phyloP scores from a whole-genome alignment of 2,329 filamentous ascomycete species.

The Epicoccum sorghinum region DNA sequence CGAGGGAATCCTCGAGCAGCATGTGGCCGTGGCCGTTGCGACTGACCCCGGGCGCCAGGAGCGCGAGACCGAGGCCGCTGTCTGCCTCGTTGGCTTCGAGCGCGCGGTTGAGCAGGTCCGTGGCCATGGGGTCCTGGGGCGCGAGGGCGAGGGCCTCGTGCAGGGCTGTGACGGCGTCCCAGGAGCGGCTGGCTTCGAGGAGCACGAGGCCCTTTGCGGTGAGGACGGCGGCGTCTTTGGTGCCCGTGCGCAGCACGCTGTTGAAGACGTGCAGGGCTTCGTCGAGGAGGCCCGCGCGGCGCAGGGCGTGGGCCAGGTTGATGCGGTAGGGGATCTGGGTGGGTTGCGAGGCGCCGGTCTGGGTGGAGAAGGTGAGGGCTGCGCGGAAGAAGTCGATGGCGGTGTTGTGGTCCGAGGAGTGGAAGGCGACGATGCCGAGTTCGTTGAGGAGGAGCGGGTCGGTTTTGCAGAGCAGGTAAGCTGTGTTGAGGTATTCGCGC shows the following conservation, averaged over 20 bases:
- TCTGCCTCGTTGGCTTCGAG: conserved; percentile 52
- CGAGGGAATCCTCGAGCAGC: no score
- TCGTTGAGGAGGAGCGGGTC: conserved; percentile 94
- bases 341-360: conserved; percentile 80
- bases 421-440: conserved; percentile 93
- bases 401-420: conserved; percentile 78
- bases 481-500: conserved; percentile 91
- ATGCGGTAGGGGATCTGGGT: conserved; percentile 85
- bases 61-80: conserved; percentile 1
- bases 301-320: conserved; percentile 87
- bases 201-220: conserved; percentile 83
- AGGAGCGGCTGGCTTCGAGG: conserved; percentile 74
- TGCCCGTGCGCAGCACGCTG: conserved; percentile 80
- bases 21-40: neutral
- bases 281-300: conserved; percentile 71
- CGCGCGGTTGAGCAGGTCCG: conserved; percentile 76
- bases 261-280: conserved; percentile 83
- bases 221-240: conserved; percentile 79
- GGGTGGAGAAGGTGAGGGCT: conserved; percentile 76
- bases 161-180: conserved; percentile 79
- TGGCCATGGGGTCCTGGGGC: conserved; percentile 81
- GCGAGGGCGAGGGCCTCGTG: conserved; percentile 83
- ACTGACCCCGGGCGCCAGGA: conserved; percentile 5
- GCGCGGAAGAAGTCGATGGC: conserved; percentile 79
- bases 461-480: conserved; percentile 79